Percentiles rank a stretch among this genome's conserved stretches.
phyloP scores from a whole-genome alignment of 2,329 filamentous ascomycete species.

The Pseudogymnoascus sp. region DNA sequence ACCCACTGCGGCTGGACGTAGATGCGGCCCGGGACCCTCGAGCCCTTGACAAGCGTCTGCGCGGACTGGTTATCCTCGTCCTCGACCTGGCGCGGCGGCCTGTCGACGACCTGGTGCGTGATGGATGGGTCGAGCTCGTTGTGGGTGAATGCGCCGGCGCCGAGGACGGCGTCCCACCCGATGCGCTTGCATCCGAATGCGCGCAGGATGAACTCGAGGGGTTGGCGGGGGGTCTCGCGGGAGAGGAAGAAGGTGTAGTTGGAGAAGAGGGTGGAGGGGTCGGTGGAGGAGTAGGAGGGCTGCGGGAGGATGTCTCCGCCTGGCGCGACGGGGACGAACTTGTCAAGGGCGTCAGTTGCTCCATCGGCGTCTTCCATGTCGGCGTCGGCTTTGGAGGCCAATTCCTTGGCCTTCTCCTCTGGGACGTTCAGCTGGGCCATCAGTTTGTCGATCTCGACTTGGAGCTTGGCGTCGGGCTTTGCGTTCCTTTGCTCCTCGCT shows the following conservation, averaged over 20 bases:
- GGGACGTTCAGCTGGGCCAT: slow-evolving; percentile 59
- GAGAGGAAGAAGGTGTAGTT: slow-evolving; percentile 89
- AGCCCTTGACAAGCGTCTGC: slow-evolving; percentile 54
- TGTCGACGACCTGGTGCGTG: slow-evolving; percentile 93
- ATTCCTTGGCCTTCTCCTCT: slow-evolving; percentile 38
- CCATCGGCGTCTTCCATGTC: slow-evolving; percentile 37
- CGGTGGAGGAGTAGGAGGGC: slow-evolving; percentile 59
- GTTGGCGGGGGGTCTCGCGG: slow-evolving; percentile 82
- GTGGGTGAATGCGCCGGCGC: slow-evolving; percentile 86
- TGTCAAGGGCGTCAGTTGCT: slow-evolving; percentile 68
- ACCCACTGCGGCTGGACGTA: slow-evolving; percentile 98
- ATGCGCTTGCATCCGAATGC: slow-evolving; percentile 94
- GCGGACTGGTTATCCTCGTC: slow-evolving; percentile 57
- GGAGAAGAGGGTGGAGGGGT: slow-evolving; percentile 72
- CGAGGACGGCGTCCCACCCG: slow-evolving; percentile 87
- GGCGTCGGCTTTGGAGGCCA: slow-evolving; percentile 38
- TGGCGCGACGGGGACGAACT: slow-evolving; percentile 77
- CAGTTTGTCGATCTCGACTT: slow-evolving; percentile 63
- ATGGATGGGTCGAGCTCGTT: slow-evolving; percentile 83
- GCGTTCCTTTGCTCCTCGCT: slow-evolving; percentile 40
- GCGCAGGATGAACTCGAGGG: slow-evolving; percentile 87
- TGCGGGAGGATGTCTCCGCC: slow-evolving; percentile 83
- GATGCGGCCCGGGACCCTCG: slow-evolving; percentile 79
- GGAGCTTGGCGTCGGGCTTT: slow-evolving; percentile 55
- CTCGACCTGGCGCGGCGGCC: slow-evolving; percentile 65